Conservation (phyloP, 192 early-diverging fungal species). For the Gaertneriomyces sp. region DNA sequence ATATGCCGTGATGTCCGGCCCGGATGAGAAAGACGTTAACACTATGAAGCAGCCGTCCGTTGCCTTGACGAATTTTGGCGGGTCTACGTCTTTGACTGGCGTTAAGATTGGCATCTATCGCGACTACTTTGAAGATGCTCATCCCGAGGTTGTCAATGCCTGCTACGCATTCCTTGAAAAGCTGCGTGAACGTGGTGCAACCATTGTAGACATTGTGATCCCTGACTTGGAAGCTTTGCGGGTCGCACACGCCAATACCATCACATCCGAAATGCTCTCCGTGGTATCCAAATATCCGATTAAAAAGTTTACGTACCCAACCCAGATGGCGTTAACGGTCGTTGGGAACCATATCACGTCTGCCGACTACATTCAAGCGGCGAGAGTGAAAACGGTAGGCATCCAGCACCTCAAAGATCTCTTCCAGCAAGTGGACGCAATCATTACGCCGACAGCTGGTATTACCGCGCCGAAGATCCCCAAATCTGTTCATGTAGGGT, state of each 20-base stretch:
- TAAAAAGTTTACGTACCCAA: conserved; percentile 41
- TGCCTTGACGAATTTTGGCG: conserved; percentile 29
- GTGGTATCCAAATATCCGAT: conserved; percentile 16
- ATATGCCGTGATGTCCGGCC: conserved; percentile 62
- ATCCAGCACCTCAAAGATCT: conserved; percentile 50
- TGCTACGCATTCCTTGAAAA: conserved; percentile 30
- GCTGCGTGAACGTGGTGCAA: conserved; percentile 50
- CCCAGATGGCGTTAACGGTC: conserved; percentile 39
- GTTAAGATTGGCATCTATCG: conserved; percentile 58
- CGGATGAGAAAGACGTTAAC: conserved; percentile 45
- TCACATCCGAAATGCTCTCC: conserved; percentile 56
- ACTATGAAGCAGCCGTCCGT: conserved; percentile 53
- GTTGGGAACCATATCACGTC: conserved; percentile 26
- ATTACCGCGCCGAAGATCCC: conserved; percentile 55
- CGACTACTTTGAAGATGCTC: conserved; percentile 40
- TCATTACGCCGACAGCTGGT: conserved; percentile 59
- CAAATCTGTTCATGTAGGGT: conserved; percentile 43
- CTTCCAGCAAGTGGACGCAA: conserved; percentile 58
- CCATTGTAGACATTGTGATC: conserved; percentile 58
- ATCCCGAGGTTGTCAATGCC: conserved; percentile 26
- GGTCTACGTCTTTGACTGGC: conserved; percentile 37
- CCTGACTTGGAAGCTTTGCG: conserved; percentile 54
- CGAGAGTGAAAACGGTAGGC: conserved; percentile 49
- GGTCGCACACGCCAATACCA: conserved; percentile 63
- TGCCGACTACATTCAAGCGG: conserved; percentile 52